These are phyloP conservation scores for Celoporthe dispersa DNA, from an alignment of 2,329 filamentous ascomycete species.

Conservation along the genomic window DNA sequence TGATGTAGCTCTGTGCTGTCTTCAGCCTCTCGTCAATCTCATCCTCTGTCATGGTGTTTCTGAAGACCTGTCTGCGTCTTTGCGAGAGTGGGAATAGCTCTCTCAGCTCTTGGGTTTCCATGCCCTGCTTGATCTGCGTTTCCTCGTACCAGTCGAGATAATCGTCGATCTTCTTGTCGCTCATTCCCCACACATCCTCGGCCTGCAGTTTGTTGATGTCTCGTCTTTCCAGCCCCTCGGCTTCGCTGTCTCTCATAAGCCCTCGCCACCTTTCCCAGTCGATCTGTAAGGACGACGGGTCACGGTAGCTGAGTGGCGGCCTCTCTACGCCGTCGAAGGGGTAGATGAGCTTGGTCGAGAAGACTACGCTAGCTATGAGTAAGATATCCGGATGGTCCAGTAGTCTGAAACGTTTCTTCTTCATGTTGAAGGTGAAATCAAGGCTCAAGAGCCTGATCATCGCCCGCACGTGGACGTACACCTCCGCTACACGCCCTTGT, in stretches of 20 bases:
- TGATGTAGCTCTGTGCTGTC: conserved; percentile 36
- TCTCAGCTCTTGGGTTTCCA: conserved; percentile 39
- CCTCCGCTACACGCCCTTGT: conserved; percentile 58
- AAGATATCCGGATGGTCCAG: conserved; percentile 75
- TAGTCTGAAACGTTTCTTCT: conserved; percentile 48
- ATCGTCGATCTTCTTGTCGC: conserved; percentile 65
- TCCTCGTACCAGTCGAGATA: conserved; percentile 81
- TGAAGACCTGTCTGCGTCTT: conserved; percentile 1
- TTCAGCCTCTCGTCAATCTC: conserved; percentile 34
- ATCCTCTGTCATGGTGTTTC: conserved; percentile 31
- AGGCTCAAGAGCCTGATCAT: conserved; percentile 57
- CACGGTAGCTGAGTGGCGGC: conserved; percentile 52
- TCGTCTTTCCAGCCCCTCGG: conserved; percentile 32
- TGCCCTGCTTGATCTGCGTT: conserved; percentile 40
- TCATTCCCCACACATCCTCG: conserved; percentile 50
- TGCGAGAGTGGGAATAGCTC: conserved; percentile 41
- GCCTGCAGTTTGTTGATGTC: conserved; percentile 36
- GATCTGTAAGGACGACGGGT: conserved; percentile 64
- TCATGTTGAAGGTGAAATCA: conserved; percentile 61
- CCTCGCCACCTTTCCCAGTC: conserved; percentile 75
- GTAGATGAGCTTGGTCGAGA: conserved; percentile 79
- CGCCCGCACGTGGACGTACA: conserved; percentile 62
- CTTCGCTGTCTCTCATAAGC: conserved; percentile 45
- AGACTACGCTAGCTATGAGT: conserved; percentile 70
- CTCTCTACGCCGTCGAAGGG: conserved; percentile 68